Percentiles rank a stretch among this genome's conserved stretches.
Evolutionary conservation across 1,284 basidiomycete genomes (phyloP).

Genomic region (Fomes fomentarius): DNA sequence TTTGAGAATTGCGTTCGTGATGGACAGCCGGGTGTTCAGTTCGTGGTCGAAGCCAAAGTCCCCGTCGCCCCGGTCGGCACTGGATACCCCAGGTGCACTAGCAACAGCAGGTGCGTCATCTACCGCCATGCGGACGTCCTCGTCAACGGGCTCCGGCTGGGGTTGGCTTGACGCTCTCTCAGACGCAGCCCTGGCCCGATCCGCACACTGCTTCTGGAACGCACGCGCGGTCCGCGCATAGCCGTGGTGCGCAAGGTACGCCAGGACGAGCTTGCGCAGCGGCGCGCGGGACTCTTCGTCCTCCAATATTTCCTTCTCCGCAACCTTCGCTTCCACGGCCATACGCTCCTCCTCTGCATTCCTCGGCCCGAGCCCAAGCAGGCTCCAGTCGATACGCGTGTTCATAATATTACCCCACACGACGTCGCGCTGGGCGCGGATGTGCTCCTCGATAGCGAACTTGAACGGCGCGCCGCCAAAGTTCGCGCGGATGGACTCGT

Average conservation of each 20-base stretch:
- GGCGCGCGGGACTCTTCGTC: slow-evolving; percentile 40
- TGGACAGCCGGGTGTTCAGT: slow-evolving; percentile 66
- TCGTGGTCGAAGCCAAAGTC: slow-evolving; percentile 42
- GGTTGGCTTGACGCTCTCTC: slow-evolving; percentile 2
- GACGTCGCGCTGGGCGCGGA: slow-evolving; percentile 62
- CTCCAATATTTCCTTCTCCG: slow-evolving; percentile 24
- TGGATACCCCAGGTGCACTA: neutral
- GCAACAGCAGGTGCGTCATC: slow-evolving; percentile 20
- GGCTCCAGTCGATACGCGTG: slow-evolving; percentile 41
- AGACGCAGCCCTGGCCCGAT: slow-evolving; percentile 14
- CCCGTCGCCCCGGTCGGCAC: slow-evolving; percentile 3
- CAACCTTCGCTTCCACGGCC: slow-evolving; percentile 21
- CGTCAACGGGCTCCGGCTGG: slow-evolving; percentile 41
- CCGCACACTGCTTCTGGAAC: slow-evolving; percentile 48
- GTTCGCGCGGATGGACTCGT: slow-evolving; percentile 79
- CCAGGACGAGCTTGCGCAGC: slow-evolving; percentile 72
- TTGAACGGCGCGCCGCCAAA: slow-evolving; percentile 86
- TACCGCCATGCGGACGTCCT: slow-evolving; percentile 27
- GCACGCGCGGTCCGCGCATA: slow-evolving; percentile 70
- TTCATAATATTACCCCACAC: slow-evolving; percentile 68
- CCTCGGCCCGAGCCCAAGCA: slow-evolving; percentile 31
- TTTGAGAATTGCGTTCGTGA: slow-evolving; percentile 65
- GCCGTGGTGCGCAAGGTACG: slow-evolving; percentile 82
- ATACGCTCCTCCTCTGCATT: slow-evolving; percentile 16
- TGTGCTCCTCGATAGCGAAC: slow-evolving; percentile 86